Base-by-base conservation (phyloP, 768 basidiomycete species). In the Inosperma sp. region DNA sequence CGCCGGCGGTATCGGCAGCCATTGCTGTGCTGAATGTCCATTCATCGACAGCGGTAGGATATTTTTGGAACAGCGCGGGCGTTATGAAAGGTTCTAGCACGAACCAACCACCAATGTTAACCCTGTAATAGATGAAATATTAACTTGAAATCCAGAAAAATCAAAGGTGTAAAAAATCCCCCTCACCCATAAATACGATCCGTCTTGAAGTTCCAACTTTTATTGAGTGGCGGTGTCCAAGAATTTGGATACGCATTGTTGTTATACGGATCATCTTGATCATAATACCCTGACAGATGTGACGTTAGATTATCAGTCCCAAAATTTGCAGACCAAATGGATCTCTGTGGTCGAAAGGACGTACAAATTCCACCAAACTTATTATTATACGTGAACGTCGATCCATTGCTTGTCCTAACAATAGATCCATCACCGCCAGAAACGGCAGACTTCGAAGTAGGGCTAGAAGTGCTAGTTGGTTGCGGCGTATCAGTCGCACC, bases 31-130 rank as follows among this genome's bases (percentile, higher is more conserved):
- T 82, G 53, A 91, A 74, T 14, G 80, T 82, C 84, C 84, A 89
- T 67, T 91, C 88, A 61, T 91, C 88, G 10, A 76, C 69, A 5
- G 81, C 73, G 16, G 69, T 65, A 9, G 78, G 70, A 63, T 86
- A 88, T 57, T 80, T 80, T 59, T 88, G 79, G 72, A 73, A 88
- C 27, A 87, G 69, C 4, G 77, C 73, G 3, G 88, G 88, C 3
- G 77, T 65, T 63, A 90, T 88, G 60, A 65, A 73, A 12, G 87
- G 88, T 62, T 93, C 90, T 26, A 84, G 70, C 5, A 83, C 82
- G 59, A 91, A 81, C 65, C 85, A 81, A 10, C 89, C 89, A 35
- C 84, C 86, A 27, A 92, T 68, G 63, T 91, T 92, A 46, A 87
- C 84, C 48, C 83, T 88, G 13, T 29, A 35, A 52, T 42, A 52